Evolutionary conservation across 306 rosid genomes (phyloP).

Genomic region (Trifolium dubium): DNA sequence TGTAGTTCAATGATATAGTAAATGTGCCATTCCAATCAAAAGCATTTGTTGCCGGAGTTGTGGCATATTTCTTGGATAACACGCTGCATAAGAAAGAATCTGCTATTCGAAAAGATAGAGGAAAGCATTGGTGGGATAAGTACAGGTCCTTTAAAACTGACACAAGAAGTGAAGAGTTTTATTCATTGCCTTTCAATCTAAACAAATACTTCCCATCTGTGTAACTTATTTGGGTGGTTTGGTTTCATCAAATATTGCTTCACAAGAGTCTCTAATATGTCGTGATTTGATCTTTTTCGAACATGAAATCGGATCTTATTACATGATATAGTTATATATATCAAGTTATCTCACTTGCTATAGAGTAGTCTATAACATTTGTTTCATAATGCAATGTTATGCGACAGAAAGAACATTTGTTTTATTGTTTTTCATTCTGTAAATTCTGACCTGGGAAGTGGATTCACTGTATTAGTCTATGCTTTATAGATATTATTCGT

Average conservation of each 20-base stretch:
- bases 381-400: neutral
- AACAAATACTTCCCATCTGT: slow-evolving; percentile 98
- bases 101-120: slow-evolving; percentile 77
- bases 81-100: slow-evolving; percentile 74
- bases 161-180: slow-evolving; percentile 88
- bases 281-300: slow-evolving; percentile 35
- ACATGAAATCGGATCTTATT: slow-evolving; percentile 38
- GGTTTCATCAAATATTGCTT: slow-evolving; percentile 40
- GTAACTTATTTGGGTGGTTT: slow-evolving; percentile 45
- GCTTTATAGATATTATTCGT: slow-evolving; percentile 37
- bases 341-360: slow-evolving; percentile 43
- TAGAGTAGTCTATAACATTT: slow-evolving; percentile 36
- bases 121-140: slow-evolving; percentile 99
- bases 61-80: slow-evolving; percentile 91
- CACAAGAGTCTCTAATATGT: slow-evolving; percentile 33
- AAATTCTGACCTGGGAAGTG: slow-evolving; percentile 54
- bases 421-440: slow-evolving; percentile 58
- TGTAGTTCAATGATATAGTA: slow-evolving; percentile 90
- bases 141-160: slow-evolving; percentile 79
- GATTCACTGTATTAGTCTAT: slow-evolving; percentile 46
- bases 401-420: slow-evolving; percentile 37
- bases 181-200: slow-evolving; percentile 89
- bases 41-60: slow-evolving; percentile 84
- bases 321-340: slow-evolving; percentile 45
- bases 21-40: slow-evolving; percentile 92